Evolutionary conservation across 192 early-diverging fungal genomes (phyloP), one percentile per base, ranked within the genome.

Genomic region (Piromyces finnis): DNA sequence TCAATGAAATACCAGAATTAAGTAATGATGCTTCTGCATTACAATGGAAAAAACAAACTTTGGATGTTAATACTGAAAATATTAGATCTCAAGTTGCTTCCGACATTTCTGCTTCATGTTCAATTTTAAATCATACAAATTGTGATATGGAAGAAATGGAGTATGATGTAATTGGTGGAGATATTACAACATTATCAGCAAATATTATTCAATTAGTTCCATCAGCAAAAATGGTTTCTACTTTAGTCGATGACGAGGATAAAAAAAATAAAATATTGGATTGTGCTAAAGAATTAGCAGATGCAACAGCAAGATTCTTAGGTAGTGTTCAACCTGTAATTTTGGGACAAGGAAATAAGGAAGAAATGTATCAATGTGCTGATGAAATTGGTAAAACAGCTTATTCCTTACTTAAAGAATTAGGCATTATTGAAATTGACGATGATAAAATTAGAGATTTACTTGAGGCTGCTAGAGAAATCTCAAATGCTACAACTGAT

Each of bases 41-140:
- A 27, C 82, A 85, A 77, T 90, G 89, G 89, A 87, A 83, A 78
- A 84, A 90, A 81, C 84, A 90, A 36, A 90, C 89, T 9, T 82
- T 84, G 17, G 89, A 90, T 78, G 82, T 91, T 12, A 88, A 88
- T 78, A 85, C 85, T 36, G 86, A 88, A 51, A 80, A 83, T 15
- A 83, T 90, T 6, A 84, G 86, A 16, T 83, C 87, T 13, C 86
- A 87, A 36, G 78, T 90, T 14, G 79, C 84, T 22, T 77, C 85
- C 4, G 85, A 87, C 77, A 79, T 90, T 0, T 86, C 89, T 6
- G 85, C 88, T n/a, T 79, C 79, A 37, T 86, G 82, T 14, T 87
- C 86, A 0, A 30, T 90, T 27, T 78, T 90, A 22, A 89, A 89
- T 32, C 79, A 88, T 28, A 83, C 84, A 13, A 87, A 82, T 5